Conservation (phyloP, 2,329 filamentous ascomycete genomes). For the Cladophialophora bantiana region DNA sequence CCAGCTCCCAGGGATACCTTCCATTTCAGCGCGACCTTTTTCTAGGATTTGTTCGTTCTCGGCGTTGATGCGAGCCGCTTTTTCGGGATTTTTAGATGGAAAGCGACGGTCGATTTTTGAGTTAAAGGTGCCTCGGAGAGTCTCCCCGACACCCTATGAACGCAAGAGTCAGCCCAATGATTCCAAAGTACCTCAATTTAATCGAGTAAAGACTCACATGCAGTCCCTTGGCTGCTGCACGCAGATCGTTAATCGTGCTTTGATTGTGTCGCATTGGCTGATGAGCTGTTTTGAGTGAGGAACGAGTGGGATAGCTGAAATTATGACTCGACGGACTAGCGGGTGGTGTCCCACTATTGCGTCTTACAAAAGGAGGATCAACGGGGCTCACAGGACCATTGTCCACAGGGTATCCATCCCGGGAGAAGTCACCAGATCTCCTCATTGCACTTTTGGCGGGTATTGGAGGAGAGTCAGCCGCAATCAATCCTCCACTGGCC, state of each 20-base stretch:
- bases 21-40: conserved; percentile 35
- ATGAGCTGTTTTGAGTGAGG: conserved; percentile 29
- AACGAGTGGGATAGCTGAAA: conserved; percentile 39
- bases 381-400: conserved; percentile 32
- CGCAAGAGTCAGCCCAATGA: neutral
- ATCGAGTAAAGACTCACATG: conserved; percentile 30
- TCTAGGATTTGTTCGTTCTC: conserved; percentile 35
- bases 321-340: conserved; percentile 34
- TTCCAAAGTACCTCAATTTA: neutral
- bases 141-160: conserved; percentile 38
- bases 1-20: conserved; percentile 33
- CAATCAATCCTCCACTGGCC: conserved; percentile 16
- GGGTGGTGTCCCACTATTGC: conserved; percentile 26
- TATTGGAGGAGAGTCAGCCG: conserved; percentile 26
- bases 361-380: conserved; percentile 25
- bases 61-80: conserved; percentile 34
- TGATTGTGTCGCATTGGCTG: conserved; percentile 34
- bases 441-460: conserved; percentile 34
- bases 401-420: conserved; percentile 18
- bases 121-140: conserved; percentile 38
- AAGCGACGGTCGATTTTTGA: conserved; percentile 36
- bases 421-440: conserved; percentile 29
- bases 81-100: conserved; percentile 35
- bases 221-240: conserved; percentile 37
- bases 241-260: conserved; percentile 36